A percentile compares a stretch with the other conserved stretches of the same genome.
These are phyloP conservation scores for Yamadazyma atlantica DNA, from an alignment of 1,139 yeast species.

Conservation along the genomic window DNA sequence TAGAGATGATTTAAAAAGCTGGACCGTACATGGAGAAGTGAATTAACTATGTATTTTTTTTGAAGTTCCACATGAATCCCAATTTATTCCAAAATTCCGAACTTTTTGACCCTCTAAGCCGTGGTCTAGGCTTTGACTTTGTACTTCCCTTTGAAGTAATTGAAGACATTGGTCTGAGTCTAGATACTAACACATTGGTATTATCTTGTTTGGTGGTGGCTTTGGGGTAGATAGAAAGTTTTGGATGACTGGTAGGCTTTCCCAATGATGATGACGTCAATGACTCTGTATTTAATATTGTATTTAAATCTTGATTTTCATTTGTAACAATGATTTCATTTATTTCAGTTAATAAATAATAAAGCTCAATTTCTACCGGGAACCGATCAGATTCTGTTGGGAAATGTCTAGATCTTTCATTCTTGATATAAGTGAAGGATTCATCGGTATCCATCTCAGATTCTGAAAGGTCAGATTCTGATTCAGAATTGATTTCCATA, in stretches of 20 bases:
- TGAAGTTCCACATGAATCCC: background rate
- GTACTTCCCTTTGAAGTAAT: too few relatives aligned
- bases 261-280: background rate
- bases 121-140: too few relatives aligned
- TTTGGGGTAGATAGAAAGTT: too few relatives aligned
- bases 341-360: conserved; percentile 8
- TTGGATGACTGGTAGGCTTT: too few relatives aligned
- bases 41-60: background rate
- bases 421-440: background rate
- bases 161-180: too few relatives aligned
- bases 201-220: background rate
- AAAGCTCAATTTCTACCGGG: conserved; percentile 6
- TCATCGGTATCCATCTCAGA: background rate
- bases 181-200: too few relatives aligned
- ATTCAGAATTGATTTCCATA: background rate
- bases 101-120: background rate
- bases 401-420: too few relatives aligned
- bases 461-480: background rate
- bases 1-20: conserved; percentile 47
- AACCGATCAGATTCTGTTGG: background rate
- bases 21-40: conserved; percentile 27
- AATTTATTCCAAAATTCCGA: background rate
- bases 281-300: too few relatives aligned
- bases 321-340: conserved; percentile 2
- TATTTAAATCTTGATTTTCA: conserved; percentile 4